Conservation (phyloP, 2,329 filamentous ascomycete genomes). For the Calonectria pseudoreteaudii region DNA sequence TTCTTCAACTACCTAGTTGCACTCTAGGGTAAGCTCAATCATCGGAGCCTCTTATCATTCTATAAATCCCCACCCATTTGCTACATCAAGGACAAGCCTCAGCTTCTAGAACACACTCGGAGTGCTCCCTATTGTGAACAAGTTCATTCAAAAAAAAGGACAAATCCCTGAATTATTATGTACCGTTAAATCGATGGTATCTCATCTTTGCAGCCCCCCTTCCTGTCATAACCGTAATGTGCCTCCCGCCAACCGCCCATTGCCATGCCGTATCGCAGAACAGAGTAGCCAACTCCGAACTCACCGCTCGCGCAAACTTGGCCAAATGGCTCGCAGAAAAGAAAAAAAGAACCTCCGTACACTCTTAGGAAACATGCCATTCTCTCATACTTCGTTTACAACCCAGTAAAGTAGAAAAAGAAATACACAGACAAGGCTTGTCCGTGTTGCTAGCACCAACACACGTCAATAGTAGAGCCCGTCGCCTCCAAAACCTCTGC, state of each 20-base stretch:
- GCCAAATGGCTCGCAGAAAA: slow-evolving; percentile 29
- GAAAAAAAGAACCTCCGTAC: slow-evolving; percentile 30
- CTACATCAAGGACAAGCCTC: no score
- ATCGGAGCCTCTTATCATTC: not conserved
- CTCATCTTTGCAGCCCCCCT: slow-evolving; percentile 33
- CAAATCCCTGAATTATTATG: slow-evolving; percentile 20
- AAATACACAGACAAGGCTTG: not conserved
- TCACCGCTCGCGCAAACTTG: slow-evolving; percentile 38
- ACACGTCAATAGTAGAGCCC: slow-evolving; percentile 44
- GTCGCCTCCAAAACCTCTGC: slow-evolving; percentile 45
- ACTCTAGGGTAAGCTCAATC: not conserved
- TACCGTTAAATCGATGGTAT: slow-evolving; percentile 37
- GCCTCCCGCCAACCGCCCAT: slow-evolving; percentile 28
- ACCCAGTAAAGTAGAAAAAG: not conserved
- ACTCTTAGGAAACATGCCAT: slow-evolving; percentile 21
- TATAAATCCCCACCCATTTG: no score
- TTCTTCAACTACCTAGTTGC: not conserved
- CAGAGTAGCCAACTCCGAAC: slow-evolving; percentile 41
- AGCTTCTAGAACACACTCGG: not conserved
- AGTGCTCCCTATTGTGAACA: not conserved
- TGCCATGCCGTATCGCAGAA: slow-evolving; percentile 37
- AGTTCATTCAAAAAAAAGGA: not conserved
- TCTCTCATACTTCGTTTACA: slow-evolving; percentile 19
- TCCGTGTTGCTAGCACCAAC: not conserved
- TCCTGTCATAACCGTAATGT: slow-evolving; percentile 39